A percentile compares a stretch with the other conserved stretches of the same genome.
phyloP scores from a whole-genome alignment of 2,329 filamentous ascomycete genomes.

The Cephalotrichum gorgonifer region DNA sequence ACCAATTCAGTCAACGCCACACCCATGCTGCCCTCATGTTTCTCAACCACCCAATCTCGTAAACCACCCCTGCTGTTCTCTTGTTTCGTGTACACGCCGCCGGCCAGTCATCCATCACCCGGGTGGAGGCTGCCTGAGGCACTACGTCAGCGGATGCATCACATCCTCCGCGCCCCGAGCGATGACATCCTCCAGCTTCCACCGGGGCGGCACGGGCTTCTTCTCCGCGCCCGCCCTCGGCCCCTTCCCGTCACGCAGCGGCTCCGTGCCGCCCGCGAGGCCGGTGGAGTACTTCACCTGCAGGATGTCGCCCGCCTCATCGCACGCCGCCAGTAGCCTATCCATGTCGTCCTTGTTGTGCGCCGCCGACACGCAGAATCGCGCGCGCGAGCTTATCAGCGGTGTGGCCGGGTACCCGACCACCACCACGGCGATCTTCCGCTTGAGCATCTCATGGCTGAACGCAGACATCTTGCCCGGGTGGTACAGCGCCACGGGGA shows the following conservation, averaged over 20 bases:
- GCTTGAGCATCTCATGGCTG: slow-evolving; percentile 95
- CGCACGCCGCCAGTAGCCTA: slow-evolving; percentile 75
- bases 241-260: slow-evolving; percentile 53
- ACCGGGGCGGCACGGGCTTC: slow-evolving; percentile 67
- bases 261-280: slow-evolving; percentile 76
- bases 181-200: slow-evolving; percentile 76
- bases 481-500: slow-evolving; percentile 89
- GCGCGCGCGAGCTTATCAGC: slow-evolving; percentile 84
- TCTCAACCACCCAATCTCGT: too few species aligned
- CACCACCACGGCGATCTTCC: slow-evolving; percentile 94
- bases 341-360: slow-evolving; percentile 99
- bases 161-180: slow-evolving; percentile 64
- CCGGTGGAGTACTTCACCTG: slow-evolving; percentile 97
- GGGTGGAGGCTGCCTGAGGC: neutral
- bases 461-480: slow-evolving; percentile 99
- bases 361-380: slow-evolving; percentile 90
- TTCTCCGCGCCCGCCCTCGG: slow-evolving; percentile 62
- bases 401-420: slow-evolving; percentile 96
- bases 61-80: too few species aligned
- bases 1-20: too few species aligned
- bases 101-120: neutral
- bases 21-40: too few species aligned
- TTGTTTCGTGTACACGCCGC: too few species aligned
- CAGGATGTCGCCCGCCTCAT: slow-evolving; percentile 83
- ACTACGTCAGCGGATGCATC: slow-evolving; percentile 59